phyloP scores from a whole-genome alignment of 2,329 filamentous ascomycete genomes.

The Acrocalymma vagum region DNA sequence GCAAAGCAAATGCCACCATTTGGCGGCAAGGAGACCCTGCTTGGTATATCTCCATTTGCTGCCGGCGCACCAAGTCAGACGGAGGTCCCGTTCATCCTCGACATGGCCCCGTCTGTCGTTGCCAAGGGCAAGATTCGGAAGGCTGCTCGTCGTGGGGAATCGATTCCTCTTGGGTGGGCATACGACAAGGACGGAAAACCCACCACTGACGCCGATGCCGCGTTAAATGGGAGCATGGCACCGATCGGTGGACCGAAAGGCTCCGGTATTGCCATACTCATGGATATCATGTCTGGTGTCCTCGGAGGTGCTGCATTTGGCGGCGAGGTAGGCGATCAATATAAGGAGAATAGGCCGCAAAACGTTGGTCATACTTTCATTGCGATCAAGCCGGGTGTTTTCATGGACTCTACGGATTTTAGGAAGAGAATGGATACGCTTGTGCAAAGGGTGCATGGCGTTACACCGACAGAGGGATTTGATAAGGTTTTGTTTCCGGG shows the following conservation, averaged over 20 bases:
- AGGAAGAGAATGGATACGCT: conserved; percentile 68
- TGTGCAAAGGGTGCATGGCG: conserved; percentile 65
- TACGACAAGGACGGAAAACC: conserved; percentile 73
- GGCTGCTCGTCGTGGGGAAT: conserved; percentile 71
- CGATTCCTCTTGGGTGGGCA: conserved; percentile 77
- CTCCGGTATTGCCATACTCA: conserved; percentile 77
- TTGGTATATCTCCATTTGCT: conserved; percentile 78
- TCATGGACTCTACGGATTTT: conserved; percentile 76
- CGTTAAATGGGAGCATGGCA: conserved; percentile 76
- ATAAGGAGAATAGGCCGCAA: conserved; percentile 72
- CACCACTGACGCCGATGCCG: conserved; percentile 76
- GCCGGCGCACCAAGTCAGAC: conserved; percentile 74
- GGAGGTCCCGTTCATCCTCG: conserved; percentile 72
- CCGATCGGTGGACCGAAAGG: conserved; percentile 89
- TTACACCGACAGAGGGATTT: no score
- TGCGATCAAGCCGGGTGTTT: conserved; percentile 75
- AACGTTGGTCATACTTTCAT: conserved; percentile 78
- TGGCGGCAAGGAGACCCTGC: conserved; percentile 72
- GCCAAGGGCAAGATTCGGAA: conserved; percentile 80
- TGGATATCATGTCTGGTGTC: conserved; percentile 87
- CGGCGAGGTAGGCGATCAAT: conserved; percentile 78
- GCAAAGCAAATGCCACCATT: conserved; percentile 76
- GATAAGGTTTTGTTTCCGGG: no score
- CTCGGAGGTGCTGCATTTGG: conserved; percentile 81
- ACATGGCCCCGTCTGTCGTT: conserved; percentile 76